Evolutionary conservation across 495 filamentous ascomycete species (phyloP), one percentile per base, ranked within the genome.

Genomic region (Saxophila tyrrhenica): DNA sequence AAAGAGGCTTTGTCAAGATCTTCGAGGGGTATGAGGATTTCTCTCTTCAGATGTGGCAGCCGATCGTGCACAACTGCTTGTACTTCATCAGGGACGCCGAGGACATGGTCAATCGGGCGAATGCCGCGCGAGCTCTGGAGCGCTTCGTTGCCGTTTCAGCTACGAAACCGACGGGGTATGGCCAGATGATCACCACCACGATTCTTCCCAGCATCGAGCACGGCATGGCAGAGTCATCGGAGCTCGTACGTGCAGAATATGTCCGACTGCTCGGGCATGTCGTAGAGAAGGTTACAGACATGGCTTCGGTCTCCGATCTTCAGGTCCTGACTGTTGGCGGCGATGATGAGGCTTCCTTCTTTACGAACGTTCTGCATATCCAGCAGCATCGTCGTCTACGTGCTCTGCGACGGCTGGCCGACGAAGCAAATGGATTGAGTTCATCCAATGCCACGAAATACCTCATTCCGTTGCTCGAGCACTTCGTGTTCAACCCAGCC

Each of bases 321-420:
- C 73, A 78, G 48, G 72, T 73, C 0, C 75, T 98, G 21, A 78
- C 91, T 29, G 79, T 83, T 32, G 79, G 75, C 1, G 80, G 84
- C 49, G 91, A 95, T 43, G 81, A 94, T 39, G 88, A 96, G 63
- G 85, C 89, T 1, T 92, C 85, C 8, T 95, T 97, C 71, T 97
- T 97, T 71, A 85, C 74, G 67, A 94, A 95, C 58, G 78, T 95
- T 39, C 75, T 97, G 15, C 88, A 94, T 54, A 91, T 94, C 45
- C 94, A 95, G 56, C 83, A 90, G 43, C 85, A 92, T 52, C 82
- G 89, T 59, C 86, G 94, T 58, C 76, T 92, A 23, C 79, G 87
- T 53, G 92, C 94, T 10, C 69, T 97, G 21, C 84, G 86, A 42
- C 73, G 86, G 44, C 70, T 98, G 19, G 82, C 85, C 45, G 69